phyloP scores from a whole-genome alignment of 768 basidiomycete species.

The Holtermannia corniformis region DNA sequence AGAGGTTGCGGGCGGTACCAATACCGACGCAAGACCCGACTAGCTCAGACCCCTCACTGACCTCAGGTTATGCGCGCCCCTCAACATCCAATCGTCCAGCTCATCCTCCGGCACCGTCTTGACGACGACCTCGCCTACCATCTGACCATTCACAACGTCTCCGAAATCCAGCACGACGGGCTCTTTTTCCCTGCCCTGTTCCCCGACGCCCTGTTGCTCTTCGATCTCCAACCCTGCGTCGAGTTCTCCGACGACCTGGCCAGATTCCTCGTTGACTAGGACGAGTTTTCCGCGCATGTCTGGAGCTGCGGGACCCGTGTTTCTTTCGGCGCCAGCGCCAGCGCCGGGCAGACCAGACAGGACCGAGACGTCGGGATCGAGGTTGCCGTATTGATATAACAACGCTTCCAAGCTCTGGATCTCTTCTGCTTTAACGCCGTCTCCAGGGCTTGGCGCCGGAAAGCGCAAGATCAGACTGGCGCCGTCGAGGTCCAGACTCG shows the following conservation, averaged over 20 bases:
- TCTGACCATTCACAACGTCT: constrained; percentile 42
- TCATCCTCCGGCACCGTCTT: constrained; percentile 57
- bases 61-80: constrained; percentile 57
- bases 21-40: no score
- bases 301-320: constrained; percentile 4
- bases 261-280: constrained; percentile 61
- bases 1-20: background rate
- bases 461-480: constrained; percentile 37
- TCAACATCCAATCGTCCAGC: constrained; percentile 55
- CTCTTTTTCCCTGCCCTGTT: constrained; percentile 40
- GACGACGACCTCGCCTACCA: constrained; percentile 49
- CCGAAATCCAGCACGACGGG: constrained; percentile 67
- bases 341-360: constrained; percentile 7
- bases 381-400: constrained; percentile 52
- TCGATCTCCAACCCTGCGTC: constrained; percentile 51
- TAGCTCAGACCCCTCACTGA: constrained; percentile 32
- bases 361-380: constrained; percentile 19
- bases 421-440: background rate
- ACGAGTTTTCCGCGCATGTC: constrained; percentile 53
- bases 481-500: constrained; percentile 44
- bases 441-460: constrained; percentile 45
- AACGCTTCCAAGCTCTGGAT: constrained; percentile 50
- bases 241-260: constrained; percentile 62
- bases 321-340: background rate
- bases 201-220: constrained; percentile 53